phyloP scores from a whole-genome alignment of 2,329 filamentous ascomycete species.

The Ceratocystis colombiana region DNA sequence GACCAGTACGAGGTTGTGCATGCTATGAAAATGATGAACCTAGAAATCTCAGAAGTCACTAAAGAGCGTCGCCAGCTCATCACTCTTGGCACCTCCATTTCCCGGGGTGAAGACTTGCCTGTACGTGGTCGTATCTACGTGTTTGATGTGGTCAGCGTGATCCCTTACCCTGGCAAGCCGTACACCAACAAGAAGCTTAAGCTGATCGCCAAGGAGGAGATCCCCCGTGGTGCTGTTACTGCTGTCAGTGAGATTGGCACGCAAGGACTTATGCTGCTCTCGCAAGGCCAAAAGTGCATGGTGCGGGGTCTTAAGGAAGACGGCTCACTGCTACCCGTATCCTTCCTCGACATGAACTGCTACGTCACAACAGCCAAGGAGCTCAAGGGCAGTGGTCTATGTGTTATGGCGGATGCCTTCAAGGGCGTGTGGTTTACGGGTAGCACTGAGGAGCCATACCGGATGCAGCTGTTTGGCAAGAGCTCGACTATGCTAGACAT shows the following conservation, averaged over 20 bases:
- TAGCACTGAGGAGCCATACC: slow-evolving; percentile 94
- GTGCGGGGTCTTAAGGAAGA: slow-evolving; percentile 93
- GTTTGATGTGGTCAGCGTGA: slow-evolving; percentile 83
- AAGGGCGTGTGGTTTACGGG: slow-evolving; percentile 95
- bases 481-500: slow-evolving; percentile 68
- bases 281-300: slow-evolving; percentile 96
- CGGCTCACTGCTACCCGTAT: slow-evolving; percentile 80
- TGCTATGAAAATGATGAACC: slow-evolving; percentile 69
- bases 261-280: slow-evolving; percentile 78
- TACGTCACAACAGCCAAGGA: slow-evolving; percentile 81
- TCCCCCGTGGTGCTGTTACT: slow-evolving; percentile 83
- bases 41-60: slow-evolving; percentile 85
- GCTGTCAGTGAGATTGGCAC: slow-evolving; percentile 74
- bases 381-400: slow-evolving; percentile 71
- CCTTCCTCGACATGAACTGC: slow-evolving; percentile 95
- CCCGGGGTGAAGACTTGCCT: slow-evolving; percentile 83
- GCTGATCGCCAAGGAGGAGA: slow-evolving; percentile 77
- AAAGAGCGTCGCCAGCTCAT: slow-evolving; percentile 76
- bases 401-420: slow-evolving; percentile 77
- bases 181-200: slow-evolving; percentile 82
- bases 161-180: slow-evolving; percentile 73
- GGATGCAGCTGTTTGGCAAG: slow-evolving; percentile 87
- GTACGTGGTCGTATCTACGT: slow-evolving; percentile 78
- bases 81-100: slow-evolving; percentile 71
- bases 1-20: slow-evolving; percentile 68